A percentile compares a stretch with the other conserved stretches of the same genome.
phyloP scores from a whole-genome alignment of 2,329 filamentous ascomycete genomes.

The Curvularia hawaiiensis region DNA sequence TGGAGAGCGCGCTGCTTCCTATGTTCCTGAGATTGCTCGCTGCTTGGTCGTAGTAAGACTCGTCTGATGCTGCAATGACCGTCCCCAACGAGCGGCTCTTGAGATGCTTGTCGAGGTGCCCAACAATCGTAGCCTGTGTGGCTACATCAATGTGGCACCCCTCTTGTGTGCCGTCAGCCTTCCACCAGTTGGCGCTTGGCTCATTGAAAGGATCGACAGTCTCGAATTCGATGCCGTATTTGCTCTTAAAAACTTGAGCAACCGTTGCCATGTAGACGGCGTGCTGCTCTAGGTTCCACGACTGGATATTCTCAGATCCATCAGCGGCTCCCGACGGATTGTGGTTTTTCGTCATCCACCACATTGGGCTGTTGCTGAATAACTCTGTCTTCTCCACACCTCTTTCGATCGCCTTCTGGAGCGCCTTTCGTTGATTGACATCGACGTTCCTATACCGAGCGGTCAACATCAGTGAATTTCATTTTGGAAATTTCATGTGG shows the following conservation, averaged over 20 bases:
- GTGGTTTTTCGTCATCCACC: slow-evolving; percentile 14
- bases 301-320: slow-evolving; percentile 15
- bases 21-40: slow-evolving; percentile 6
- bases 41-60: slow-evolving; percentile 17
- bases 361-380: slow-evolving; percentile 14
- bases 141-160: slow-evolving; percentile 12
- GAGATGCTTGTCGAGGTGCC: slow-evolving; percentile 8
- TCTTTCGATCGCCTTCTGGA: slow-evolving; percentile 13
- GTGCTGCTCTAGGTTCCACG: slow-evolving; percentile 15
- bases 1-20: slow-evolving; percentile 12
- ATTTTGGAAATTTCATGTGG: background rate
- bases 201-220: slow-evolving; percentile 15
- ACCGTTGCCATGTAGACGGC: slow-evolving; percentile 15
- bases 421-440: slow-evolving; percentile 13
- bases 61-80: slow-evolving; percentile 11
- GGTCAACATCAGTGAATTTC: background rate
- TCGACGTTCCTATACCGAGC: slow-evolving; percentile 2
- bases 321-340: slow-evolving; percentile 11
- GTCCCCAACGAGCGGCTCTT: slow-evolving; percentile 7
- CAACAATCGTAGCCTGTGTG: slow-evolving; percentile 12
- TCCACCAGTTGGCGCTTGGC: slow-evolving; percentile 17
- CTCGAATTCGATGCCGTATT: slow-evolving; percentile 10
- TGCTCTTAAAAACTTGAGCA: slow-evolving; percentile 11
- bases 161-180: slow-evolving; percentile 15
- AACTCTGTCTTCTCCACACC: slow-evolving; percentile 11